Conservation (phyloP, 345 rosid species). For the Eucalyptus shirleyi region DNA sequence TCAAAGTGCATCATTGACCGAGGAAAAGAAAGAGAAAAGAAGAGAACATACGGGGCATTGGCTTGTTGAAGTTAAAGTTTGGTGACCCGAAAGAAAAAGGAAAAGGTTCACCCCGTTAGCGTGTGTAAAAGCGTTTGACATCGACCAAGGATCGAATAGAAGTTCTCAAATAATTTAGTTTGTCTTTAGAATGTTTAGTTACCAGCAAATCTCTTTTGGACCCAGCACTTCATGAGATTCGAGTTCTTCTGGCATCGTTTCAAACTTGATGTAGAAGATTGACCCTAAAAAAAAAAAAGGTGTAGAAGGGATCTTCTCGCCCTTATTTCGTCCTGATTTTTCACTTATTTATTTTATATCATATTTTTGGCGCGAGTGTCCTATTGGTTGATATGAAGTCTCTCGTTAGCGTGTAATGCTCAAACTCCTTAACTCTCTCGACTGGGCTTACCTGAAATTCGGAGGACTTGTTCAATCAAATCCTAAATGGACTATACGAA, state of each 20-base stretch:
- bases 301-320: not conserved
- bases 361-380: not conserved
- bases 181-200: not conserved
- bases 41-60: rapidly evolving
- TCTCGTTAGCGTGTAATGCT: not conserved
- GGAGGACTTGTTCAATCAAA: not conserved
- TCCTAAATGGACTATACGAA: not conserved
- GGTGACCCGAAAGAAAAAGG: too few species aligned
- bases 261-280: not conserved
- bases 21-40: not conserved
- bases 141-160: too few species aligned
- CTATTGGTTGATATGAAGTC: not conserved
- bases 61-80: not conserved
- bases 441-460: not conserved
- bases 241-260: not conserved
- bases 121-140: not conserved
- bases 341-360: not conserved
- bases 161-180: too few species aligned
- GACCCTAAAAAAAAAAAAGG: rapidly evolving
- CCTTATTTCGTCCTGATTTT: not conserved
- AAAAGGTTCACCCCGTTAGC: not conserved
- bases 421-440: not conserved
- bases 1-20: not conserved
- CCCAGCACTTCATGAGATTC: not conserved
- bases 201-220: not conserved